Evolutionary conservation across 108 stramenopile species (phyloP).

Genomic region (Conticribra weissflogii): DNA sequence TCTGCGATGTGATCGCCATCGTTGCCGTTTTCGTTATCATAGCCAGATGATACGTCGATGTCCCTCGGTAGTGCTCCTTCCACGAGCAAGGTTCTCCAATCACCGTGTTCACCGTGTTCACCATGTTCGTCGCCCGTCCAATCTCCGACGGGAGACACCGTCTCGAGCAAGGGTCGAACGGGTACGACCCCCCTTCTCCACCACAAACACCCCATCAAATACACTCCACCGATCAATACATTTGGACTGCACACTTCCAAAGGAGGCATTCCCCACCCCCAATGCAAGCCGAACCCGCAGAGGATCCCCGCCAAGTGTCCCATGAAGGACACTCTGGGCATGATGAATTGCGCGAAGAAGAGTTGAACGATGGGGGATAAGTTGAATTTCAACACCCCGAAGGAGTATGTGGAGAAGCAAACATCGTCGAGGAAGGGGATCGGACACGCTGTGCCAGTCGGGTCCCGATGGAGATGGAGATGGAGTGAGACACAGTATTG

Average conservation of each 20-base stretch:
- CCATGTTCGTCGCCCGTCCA: slow-evolving; percentile 16
- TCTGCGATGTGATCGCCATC: slow-evolving; percentile 1
- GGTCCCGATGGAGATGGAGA: no score
- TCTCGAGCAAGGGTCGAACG: slow-evolving; percentile 17
- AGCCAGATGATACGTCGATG: no score
- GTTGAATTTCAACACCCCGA: slow-evolving; percentile 54
- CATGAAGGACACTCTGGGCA: slow-evolving; percentile 75
- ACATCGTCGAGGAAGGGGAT: slow-evolving; percentile 69
- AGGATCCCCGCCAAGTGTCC: slow-evolving; percentile 85
- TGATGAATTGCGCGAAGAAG: slow-evolving; percentile 65
- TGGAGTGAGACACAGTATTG: no score
- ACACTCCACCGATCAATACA: slow-evolving; percentile 64
- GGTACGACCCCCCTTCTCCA: slow-evolving; percentile 31
- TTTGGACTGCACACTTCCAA: slow-evolving; percentile 62
- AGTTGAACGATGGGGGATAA: slow-evolving; percentile 73
- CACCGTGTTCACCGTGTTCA: slow-evolving; percentile 5
- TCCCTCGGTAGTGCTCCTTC: slow-evolving; percentile 1
- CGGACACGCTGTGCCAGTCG: slow-evolving; percentile 63
- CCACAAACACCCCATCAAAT: slow-evolving; percentile 33
- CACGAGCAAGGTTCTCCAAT: slow-evolving; percentile 15
- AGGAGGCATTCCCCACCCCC: slow-evolving; percentile 62
- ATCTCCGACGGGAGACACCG: slow-evolving; percentile 9
- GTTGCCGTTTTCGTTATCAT: slow-evolving; percentile 5
- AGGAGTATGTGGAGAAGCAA: slow-evolving; percentile 65
- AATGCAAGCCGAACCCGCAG: slow-evolving; percentile 74